phyloP scores from a whole-genome alignment of 257 asterid species.

The Schizonepeta tenuifolia region DNA sequence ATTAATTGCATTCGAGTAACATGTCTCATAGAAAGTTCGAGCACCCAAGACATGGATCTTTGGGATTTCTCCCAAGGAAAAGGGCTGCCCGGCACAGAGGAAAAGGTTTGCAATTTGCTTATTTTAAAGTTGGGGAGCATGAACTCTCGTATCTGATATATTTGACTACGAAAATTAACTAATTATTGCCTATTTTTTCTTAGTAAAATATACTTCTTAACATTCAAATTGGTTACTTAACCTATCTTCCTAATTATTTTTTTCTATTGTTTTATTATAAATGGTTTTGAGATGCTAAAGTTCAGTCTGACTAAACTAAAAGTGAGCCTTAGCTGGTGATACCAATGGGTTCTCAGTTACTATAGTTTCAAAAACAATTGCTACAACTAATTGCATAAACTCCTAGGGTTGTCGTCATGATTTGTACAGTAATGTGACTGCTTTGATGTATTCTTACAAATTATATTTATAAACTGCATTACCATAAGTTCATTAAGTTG shows the following conservation, averaged over 20 bases:
- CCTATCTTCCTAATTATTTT: background rate
- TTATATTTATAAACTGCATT: too few species aligned
- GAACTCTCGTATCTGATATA: background rate
- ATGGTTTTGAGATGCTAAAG: background rate
- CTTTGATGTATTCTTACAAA: too few species aligned
- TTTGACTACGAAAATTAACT: background rate
- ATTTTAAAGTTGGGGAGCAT: background rate
- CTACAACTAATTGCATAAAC: background rate
- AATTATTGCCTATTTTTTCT: background rate
- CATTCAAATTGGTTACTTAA: background rate
- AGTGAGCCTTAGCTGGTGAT: background rate
- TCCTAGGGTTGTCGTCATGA: background rate
- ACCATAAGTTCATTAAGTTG: too few species aligned
- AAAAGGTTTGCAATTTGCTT: conserved; percentile 52
- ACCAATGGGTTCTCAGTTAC: background rate
- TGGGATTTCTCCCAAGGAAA: conserved; percentile 88
- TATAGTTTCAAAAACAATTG: background rate
- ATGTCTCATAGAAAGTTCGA: conserved; percentile 92
- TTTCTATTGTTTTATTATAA: background rate
- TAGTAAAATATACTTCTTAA: too few species aligned
- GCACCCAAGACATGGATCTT: conserved; percentile 93
- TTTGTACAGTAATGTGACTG: background rate
- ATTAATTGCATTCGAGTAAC: conserved; percentile 19
- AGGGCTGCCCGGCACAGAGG: conserved; percentile 82
- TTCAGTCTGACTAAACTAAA: background rate